Evolutionary conservation across 805 yeast species (phyloP), one percentile per base, ranked within the genome.

Genomic region (Grigorovia transvaalensis): DNA sequence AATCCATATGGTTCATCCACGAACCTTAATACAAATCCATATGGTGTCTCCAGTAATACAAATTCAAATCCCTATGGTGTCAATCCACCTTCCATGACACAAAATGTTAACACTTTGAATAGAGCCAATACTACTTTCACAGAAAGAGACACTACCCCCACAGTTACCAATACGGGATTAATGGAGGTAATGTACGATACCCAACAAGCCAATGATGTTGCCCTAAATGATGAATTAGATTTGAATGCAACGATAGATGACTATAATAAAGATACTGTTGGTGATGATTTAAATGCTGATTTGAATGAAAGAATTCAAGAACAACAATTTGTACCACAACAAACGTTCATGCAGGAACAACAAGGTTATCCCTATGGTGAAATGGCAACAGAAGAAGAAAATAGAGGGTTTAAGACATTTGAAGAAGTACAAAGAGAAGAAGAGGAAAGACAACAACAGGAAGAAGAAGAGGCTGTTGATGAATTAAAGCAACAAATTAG

Each of bases 391-490:
- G 54, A 46, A 63, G 59, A 59, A 62, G 45, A 46, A 12, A 46
- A 43, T 64, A 53, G 62, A 61, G 68, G 68, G 51, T 65, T 51
- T 54, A 65, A 55, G 53, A 63, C 69, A 1, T 67, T 66, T 51
- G 70, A 67, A 35, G 67, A 68, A 40, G 51, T 63, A 5, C 71
- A 70, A 48, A 57, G 71, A 63, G 58, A 69, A 45, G 70, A 73
- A 50, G 63, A 63, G 52, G 66, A 64, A 40, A 65, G 68, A 47
- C 71, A 69, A 51, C 74, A 69, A 50, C 70, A 70, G 50, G 74
- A 81, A 53, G 90, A 88, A 56, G 96, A 90, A 56, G 95, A 86
- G 65, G 97, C 88, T 57, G 87, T 91, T 17, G 95, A 88, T 64
- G 86, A 81, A 46, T 80, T 91, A 56, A 88, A 86, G 65, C 84